Evolutionary conservation across 2,329 filamentous ascomycete species (phyloP).

Genomic region (Stagonosporopsis vannaccii): DNA sequence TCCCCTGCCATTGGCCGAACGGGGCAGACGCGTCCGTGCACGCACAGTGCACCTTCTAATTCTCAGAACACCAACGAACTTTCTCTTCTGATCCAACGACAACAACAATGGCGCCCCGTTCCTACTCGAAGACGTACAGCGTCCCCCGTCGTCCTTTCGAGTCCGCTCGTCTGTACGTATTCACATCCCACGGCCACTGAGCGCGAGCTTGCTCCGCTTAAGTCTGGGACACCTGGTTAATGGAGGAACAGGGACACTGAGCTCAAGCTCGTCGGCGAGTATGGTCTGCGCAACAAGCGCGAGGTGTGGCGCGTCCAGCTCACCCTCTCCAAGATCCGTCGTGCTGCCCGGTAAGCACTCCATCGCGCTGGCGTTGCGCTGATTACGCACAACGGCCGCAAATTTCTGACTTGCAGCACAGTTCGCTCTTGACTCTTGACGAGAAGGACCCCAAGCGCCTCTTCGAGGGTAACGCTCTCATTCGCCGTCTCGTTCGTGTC

Average conservation of each 20-base stretch:
- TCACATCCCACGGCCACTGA: conserved; percentile 82
- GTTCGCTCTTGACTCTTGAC: conserved; percentile 99
- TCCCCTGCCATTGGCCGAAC: conserved; percentile 12
- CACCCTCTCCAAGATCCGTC: conserved; percentile 99
- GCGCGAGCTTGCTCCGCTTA: conserved; percentile 97
- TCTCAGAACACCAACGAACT: conserved; percentile 24
- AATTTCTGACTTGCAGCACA: conserved; percentile 52
- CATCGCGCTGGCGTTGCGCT: conserved; percentile 14
- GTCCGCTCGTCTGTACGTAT: conserved; percentile 99
- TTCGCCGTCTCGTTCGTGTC: conserved; percentile 99
- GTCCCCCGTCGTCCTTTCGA: conserved; percentile 98
- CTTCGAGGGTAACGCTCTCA: conserved; percentile 99
- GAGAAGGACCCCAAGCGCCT: conserved; percentile 99
- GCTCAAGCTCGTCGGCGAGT: conserved; percentile 99
- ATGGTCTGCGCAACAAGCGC: conserved; percentile 99
- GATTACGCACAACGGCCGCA: conserved; percentile 18
- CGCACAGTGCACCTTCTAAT: conserved; percentile 17
- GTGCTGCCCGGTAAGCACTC: conserved; percentile 91
- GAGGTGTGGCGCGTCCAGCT: conserved; percentile 99
- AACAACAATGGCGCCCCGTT: conserved; percentile 61
- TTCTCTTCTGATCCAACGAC: conserved; percentile 38
- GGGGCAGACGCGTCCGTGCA: conserved; percentile 4
- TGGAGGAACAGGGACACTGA: conserved; percentile 85
- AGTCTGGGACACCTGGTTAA: conserved; percentile 81
- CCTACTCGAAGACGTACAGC: conserved; percentile 99